Conservation (phyloP, 2,329 filamentous ascomycete genomes). For the Penicillium sp. region DNA sequence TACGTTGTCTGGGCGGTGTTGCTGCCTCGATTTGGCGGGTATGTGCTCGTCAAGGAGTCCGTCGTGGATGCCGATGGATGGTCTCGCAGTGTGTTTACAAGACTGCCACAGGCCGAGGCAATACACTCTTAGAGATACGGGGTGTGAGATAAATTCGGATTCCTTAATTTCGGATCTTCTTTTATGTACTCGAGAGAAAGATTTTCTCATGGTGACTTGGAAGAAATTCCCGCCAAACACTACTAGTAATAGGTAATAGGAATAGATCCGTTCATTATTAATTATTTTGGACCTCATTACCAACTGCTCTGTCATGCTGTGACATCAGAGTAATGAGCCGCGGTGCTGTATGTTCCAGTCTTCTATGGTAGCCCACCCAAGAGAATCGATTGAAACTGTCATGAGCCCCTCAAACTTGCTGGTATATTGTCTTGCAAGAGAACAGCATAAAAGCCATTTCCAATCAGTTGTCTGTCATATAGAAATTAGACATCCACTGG, state of each 20-base stretch:
- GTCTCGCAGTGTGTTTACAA: conserved; percentile 58
- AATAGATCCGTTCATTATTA: not conserved
- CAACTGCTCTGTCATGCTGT: not conserved
- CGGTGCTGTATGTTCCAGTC: conserved; percentile 40
- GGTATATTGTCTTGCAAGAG: conserved; percentile 44
- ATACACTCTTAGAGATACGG: not conserved
- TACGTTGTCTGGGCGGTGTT: conserved; percentile 54
- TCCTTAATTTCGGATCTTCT: not conserved
- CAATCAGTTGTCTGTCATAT: conserved; percentile 31
- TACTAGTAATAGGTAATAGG: not conserved
- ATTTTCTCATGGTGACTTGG: not conserved
- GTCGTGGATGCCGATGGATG: conserved; percentile 62
- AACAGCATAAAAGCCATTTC: conserved; percentile 22
- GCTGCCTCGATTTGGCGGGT: conserved; percentile 44
- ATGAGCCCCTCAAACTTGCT: conserved; percentile 51
- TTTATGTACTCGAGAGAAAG: not conserved
- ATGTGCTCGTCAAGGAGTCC: conserved; percentile 58
- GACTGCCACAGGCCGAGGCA: conserved; percentile 35
- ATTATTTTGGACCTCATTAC: not conserved
- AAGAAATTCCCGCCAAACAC: not conserved
- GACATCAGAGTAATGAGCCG: conserved; percentile 7
- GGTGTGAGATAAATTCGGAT: not conserved
- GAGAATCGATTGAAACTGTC: conserved; percentile 27
- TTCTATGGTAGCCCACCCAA: conserved; percentile 50
- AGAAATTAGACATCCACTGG: conserved; percentile 30